Evolutionary conservation across 2,329 filamentous ascomycete genomes (phyloP), one percentile per base, ranked within the genome.

Genomic region (Aspergillus sergii): DNA sequence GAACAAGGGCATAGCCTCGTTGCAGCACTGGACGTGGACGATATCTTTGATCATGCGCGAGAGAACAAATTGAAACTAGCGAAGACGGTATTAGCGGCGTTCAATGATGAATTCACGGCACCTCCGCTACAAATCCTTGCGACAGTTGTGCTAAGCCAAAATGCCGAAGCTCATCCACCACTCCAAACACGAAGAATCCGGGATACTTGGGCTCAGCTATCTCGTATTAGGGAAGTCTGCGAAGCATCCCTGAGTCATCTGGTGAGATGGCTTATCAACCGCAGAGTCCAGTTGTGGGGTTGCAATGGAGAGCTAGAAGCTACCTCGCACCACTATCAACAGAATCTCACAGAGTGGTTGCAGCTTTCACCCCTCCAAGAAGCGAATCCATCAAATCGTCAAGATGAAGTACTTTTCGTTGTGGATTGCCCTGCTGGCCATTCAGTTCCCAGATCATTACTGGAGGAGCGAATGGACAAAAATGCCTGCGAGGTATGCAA

Each of bases 361-460:
- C 67, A 66, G 9, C 68, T 63, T 21, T 67, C 69, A 4, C 65
- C 69, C 7, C 46, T 61, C 1, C 56, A 65, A n/a, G 63, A 66
- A 16, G 23, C 23, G 9, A 59, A 21, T 12, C 58, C 54, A 30
- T n/a, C 8, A 28, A n/a, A 1, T 21, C 45, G 8, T 14, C 43
- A 21, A 34, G 30, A 60, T 28, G 54, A 65, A 50, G 45, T 57
- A 57, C 34, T 75, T 12, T 78, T 77, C 64, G 67, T 74, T 12
- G 75, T 78, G 19, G 69, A 77, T 56, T 78, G 75, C 39, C 75
- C 75, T 14, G 73, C 72, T 30, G 67, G 76, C 4, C 75, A 77
- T 62, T 72, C 69, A 6, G 64, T 77, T 19, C 73, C 75, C 12
- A 72, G 67, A 41, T 68, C 65, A 34, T 62, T 70, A 14, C 62